Base-by-base conservation (phyloP, 257 asterid genomes). In the Haberlea rhodopensis region DNA sequence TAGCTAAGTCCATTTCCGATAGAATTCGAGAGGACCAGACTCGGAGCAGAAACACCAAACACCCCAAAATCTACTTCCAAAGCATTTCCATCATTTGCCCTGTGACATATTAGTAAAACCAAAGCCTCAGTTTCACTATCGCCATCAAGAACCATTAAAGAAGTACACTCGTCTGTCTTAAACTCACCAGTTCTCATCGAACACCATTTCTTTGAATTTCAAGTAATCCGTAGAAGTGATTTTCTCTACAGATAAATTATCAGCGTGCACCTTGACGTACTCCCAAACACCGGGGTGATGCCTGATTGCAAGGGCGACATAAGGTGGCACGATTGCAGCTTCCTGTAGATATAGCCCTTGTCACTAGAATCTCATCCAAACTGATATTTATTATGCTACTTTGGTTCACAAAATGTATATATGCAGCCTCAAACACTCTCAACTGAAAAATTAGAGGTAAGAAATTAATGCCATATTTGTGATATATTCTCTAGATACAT, bases 81-180 rank as follows among this genome's bases (percentile, higher is more conserved):
- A 34, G 87, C 81, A 78, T 87, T 84, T 49, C 81, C 95, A 78
- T 83, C 94, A 63, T 76, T 76, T 34, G 91, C 85, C 96, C 96
- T 89, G 89, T 27, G 15, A 16, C 29, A 28, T 29, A 49, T 6
- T 6, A 20, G 65, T 22, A 67, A 27, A n/a, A 48, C 20, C 60
- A 60, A 26, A 49, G 15, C 45, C 46, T 20, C 32, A n/a, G 21
- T 5, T 63, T 20, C 49, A 16, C 45, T 20, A 11, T 58, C 27
- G 9, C 48, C 52, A 24, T 46, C 25, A 62, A 68, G 51, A 29
- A 5, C 37, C 37, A 29, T 29, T 6, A 29, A 29, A 29, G 37
- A 29, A 29, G 7, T 6, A 29, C 10, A 29, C 37, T 29, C 37
- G 4, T 29, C 37, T 28, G 9, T 29, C 4, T 6, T 29, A 5